These are phyloP conservation scores for Bryum argenteum DNA, from an alignment of 225 moss, liverwort and hornwort genomes.

Conservation along the genomic window DNA sequence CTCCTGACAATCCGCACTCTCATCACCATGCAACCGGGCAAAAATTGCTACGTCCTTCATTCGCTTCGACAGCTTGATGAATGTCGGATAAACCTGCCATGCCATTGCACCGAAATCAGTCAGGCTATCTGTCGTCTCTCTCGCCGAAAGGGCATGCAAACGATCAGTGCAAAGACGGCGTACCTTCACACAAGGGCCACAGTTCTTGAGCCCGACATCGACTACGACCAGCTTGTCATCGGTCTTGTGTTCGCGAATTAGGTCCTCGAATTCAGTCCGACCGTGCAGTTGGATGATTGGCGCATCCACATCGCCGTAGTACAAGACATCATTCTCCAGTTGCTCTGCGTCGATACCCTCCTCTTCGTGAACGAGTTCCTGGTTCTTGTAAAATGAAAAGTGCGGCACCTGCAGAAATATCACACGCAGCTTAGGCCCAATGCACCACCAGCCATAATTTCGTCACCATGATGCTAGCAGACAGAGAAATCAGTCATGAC, in stretches of 20 bases:
- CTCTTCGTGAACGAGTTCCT: slow-evolving; percentile 82
- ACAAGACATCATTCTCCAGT: slow-evolving; percentile 81
- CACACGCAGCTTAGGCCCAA: slow-evolving; percentile 4
- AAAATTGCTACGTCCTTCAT: slow-evolving; percentile 78
- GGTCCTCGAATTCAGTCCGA: slow-evolving; percentile 62
- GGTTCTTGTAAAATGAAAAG: slow-evolving; percentile 92
- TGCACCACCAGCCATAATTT: no score
- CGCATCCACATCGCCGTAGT: slow-evolving; percentile 88
- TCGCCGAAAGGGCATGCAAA: no score
- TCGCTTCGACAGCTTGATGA: slow-evolving; percentile 79
- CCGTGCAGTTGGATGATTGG: slow-evolving; percentile 71
- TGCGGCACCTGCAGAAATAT: slow-evolving; percentile 63
- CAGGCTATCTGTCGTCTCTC: no score
- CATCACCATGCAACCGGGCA: slow-evolving; percentile 96
- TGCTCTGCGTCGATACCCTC: slow-evolving; percentile 77
- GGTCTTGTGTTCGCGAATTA: slow-evolving; percentile 66
- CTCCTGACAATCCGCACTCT: slow-evolving; percentile 74
- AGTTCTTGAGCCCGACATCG: slow-evolving; percentile 88
- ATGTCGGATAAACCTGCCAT: slow-evolving; percentile 76
- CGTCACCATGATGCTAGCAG: not conserved
- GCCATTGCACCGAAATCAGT: no score
- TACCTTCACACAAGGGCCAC: slow-evolving; percentile 93
- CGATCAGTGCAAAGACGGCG: no score
- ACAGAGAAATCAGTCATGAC: no score
- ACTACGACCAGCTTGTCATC: slow-evolving; percentile 79